Base-by-base conservation (phyloP, 2,329 filamentous ascomycete species). In the Stenocarpella maydis region DNA sequence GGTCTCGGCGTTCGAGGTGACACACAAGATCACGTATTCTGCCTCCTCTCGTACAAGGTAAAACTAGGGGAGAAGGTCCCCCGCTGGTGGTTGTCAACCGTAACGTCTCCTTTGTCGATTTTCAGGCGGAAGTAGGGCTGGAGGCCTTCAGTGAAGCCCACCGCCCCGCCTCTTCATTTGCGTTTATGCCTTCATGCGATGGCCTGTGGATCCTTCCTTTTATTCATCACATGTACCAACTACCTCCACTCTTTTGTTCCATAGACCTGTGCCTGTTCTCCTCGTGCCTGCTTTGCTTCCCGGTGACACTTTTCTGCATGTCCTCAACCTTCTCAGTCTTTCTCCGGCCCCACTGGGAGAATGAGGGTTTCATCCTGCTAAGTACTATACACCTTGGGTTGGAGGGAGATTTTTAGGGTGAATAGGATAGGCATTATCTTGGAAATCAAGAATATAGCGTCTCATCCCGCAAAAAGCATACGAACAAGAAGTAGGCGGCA, bases 81-180 rank as follows among this genome's bases (percentile, higher is more conserved):
- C 37, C 28, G n/a, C 49, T 31, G 14, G 26, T 61, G 58, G 58
- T 24, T 61, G 26, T 61, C 41, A 45, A 47, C 39, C 58, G 24
- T 28, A 49, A 49, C 1, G 37, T 67, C 4, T 67, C 65, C 52
- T 67, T 58, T 67, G 50, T 55, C 52, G 47, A 7, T 37, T 61
- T 8, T 17, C 26, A 21, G 26, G 26, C 58, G 41, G 41, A 12
- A 45, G 14, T 37, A 17, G 31, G 19, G 41, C 19, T 21, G 41
- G 41, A 47, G 24, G 41, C 2, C 26, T 47, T 34, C 41, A 3
- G 58, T 6, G 41, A 61, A 47, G 41, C 41, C 24, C 15, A 24
- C 26, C 6, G 12, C 19, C 58, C 55, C 26, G 26, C 39, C 24
- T 15, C 9, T 45, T 45, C 8, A 15, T 31, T 60, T 45, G 26